phyloP scores from a whole-genome alignment of 768 basidiomycete genomes.

The Gyrodon lividus region DNA sequence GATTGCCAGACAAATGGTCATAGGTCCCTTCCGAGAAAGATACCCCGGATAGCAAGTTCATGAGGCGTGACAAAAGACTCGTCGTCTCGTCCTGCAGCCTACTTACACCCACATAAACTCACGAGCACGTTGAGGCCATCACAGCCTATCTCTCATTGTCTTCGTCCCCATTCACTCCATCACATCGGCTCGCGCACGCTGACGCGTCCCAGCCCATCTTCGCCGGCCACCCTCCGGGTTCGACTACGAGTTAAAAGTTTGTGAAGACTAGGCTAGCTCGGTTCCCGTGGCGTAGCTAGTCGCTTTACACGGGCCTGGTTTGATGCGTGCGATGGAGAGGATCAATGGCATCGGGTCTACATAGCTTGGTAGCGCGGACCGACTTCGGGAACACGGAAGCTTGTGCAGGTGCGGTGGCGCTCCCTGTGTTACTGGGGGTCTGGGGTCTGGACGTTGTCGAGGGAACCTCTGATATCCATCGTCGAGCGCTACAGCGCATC shows the following conservation, averaged over 20 bases:
- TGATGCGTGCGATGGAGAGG: slow-evolving; percentile 66
- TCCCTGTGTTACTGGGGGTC: slow-evolving; percentile 59
- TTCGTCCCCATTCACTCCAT: slow-evolving; percentile 70
- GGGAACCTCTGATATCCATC: no score
- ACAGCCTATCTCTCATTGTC: slow-evolving; percentile 59
- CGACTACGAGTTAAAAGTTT: slow-evolving; percentile 82
- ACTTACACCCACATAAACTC: slow-evolving; percentile 37
- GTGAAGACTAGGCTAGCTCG: slow-evolving; percentile 68
- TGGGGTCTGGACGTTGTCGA: slow-evolving; percentile 50
- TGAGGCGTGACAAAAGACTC: no score
- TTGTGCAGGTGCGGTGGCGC: slow-evolving; percentile 36
- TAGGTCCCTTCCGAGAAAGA: no score
- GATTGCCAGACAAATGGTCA: no score
- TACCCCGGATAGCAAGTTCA: no score
- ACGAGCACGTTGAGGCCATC: slow-evolving; percentile 47
- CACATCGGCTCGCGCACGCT: slow-evolving; percentile 60
- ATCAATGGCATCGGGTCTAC: slow-evolving; percentile 49
- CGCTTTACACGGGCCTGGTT: slow-evolving; percentile 63
- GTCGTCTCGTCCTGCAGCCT: no score
- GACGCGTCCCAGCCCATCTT: no score
- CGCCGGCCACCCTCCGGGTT: slow-evolving; percentile 74
- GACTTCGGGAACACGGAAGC: slow-evolving; percentile 22
- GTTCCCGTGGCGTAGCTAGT: slow-evolving; percentile 63
- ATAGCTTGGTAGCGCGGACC: slow-evolving; percentile 28
- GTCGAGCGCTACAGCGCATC: slow-evolving; percentile 52